Evolutionary conservation across 108 stramenopile genomes (phyloP), one percentile per base, ranked within the genome.

Genomic region (Tribonema minus): DNA sequence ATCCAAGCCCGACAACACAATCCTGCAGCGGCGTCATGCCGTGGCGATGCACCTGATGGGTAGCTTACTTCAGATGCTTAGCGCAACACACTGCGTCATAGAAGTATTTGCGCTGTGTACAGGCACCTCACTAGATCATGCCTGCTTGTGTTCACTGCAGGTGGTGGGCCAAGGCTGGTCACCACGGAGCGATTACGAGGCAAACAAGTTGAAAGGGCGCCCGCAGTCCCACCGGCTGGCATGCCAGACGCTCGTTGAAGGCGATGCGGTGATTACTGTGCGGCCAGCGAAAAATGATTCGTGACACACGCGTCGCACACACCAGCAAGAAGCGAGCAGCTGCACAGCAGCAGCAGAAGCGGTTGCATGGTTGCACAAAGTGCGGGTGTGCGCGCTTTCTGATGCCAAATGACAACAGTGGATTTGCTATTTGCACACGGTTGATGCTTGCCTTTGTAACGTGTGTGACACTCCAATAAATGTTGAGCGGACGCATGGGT

Each of bases 241-340:
- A 29, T 79, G 77, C 41, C 77, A 79, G 38, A 79, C 77, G 12
- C 3, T 79, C 29, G 41, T 79, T 31, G 37, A 37, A 36, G 77
- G 77, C 15, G 54, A 68, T 37, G 77, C 66, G 5, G 36, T 35
- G 0, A 34, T 79, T 29, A 60, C 64, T 6, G 3, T 67, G 15
- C 35, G 67, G 29, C 67, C 67, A 7, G 33, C 35, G 3, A 67
- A 28, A 28, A 54, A 54, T 54, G 20, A 54, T 54, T 9, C 46
- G 20, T 54, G 20, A 20, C 20, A 54, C 46, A 54, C 15, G 15
- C 20, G 20, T 15, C 46, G 9, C 46, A 54, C 9, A 54, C 46
- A 20, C 46, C 46, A 54, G 46, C 46, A 54, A 20, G 46, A 9
- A 54, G 46, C 46, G 46, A 54, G 15, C 15, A 54, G 46, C 46